Conservation (phyloP, 2,329 filamentous ascomycete genomes). For the Diplodia intermedia region DNA sequence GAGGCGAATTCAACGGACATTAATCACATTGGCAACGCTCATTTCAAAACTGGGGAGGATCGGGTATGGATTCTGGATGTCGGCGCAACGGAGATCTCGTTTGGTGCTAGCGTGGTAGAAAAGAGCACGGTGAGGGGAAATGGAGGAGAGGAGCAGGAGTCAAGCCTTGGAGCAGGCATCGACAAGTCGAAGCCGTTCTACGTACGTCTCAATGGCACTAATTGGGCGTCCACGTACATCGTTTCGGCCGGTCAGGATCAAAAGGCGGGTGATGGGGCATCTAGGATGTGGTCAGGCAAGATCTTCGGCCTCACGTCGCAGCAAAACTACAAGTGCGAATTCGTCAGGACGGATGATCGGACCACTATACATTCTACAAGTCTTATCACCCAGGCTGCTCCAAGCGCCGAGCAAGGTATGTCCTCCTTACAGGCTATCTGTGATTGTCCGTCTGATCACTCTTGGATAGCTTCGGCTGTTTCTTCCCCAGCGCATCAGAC, state of each 20-base stretch:
- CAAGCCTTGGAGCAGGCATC: slow-evolving; percentile 56
- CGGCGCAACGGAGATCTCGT: slow-evolving; percentile 77
- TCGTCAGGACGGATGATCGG: slow-evolving; percentile 71
- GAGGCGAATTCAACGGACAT: slow-evolving; percentile 78
- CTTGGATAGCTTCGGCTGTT: slow-evolving; percentile 36
- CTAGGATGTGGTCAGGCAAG: slow-evolving; percentile 71
- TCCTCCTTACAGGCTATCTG: neutral
- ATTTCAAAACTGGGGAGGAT: slow-evolving; percentile 71
- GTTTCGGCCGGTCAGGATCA: slow-evolving; percentile 57
- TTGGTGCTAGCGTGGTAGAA: slow-evolving; percentile 54
- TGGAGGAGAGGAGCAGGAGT: slow-evolving; percentile 48
- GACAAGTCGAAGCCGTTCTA: slow-evolving; percentile 78
- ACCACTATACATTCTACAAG: slow-evolving; percentile 74
- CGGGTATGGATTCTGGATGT: slow-evolving; percentile 85
- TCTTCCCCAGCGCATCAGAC: slow-evolving; percentile 64
- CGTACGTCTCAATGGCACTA: slow-evolving; percentile 77
- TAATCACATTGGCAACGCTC: slow-evolving; percentile 77
- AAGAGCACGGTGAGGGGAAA: slow-evolving; percentile 45
- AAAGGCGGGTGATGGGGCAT: slow-evolving; percentile 53
- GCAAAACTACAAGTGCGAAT: slow-evolving; percentile 80
- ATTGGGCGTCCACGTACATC: slow-evolving; percentile 80
- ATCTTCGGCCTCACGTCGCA: slow-evolving; percentile 72
- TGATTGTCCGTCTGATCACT: slow-evolving; percentile 17
- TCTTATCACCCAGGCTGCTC: slow-evolving; percentile 69
- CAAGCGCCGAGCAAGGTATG: slow-evolving; percentile 64